phyloP scores from a whole-genome alignment of 768 basidiomycete species.

The Hygrocybe punicea region DNA sequence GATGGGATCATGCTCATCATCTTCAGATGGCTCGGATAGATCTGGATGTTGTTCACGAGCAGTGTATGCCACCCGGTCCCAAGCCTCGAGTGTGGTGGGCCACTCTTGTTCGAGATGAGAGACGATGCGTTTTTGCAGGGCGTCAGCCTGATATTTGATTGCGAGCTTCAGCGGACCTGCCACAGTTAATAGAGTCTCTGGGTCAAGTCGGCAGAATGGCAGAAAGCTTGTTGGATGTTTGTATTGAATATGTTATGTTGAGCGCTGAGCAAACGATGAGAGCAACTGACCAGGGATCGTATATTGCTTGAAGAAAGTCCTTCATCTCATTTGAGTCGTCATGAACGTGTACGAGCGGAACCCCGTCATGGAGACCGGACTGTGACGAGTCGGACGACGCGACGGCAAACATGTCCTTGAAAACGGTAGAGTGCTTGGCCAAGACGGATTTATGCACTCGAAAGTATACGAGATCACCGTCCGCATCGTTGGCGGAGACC shows the following conservation, averaged over 20 bases:
- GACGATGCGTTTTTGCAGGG: not conserved
- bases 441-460: slow-evolving; percentile 15
- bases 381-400: not conserved
- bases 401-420: slow-evolving; percentile 13
- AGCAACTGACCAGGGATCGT: slow-evolving; percentile 5
- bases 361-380: slow-evolving; percentile 9
- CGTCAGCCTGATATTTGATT: slow-evolving; percentile 8
- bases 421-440: slow-evolving; percentile 7
- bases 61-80: not conserved
- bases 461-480: slow-evolving; percentile 6
- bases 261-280: not conserved
- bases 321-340: slow-evolving; percentile 7
- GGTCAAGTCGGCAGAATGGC: not conserved
- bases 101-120: slow-evolving; percentile 1
- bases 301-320: slow-evolving; percentile 8
- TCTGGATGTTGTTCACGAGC: not conserved
- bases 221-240: not conserved
- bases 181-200: not conserved
- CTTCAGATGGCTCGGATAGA: not conserved
- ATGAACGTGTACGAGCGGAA: slow-evolving; percentile 14
- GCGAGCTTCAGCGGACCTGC: slow-evolving; percentile 4
- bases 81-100: not conserved
- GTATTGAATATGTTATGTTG: not conserved
- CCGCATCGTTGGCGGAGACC: slow-evolving; percentile 2
- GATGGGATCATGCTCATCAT: not conserved